phyloP scores from a whole-genome alignment of 805 yeast species.

The Tetrapisispora phaffii region DNA sequence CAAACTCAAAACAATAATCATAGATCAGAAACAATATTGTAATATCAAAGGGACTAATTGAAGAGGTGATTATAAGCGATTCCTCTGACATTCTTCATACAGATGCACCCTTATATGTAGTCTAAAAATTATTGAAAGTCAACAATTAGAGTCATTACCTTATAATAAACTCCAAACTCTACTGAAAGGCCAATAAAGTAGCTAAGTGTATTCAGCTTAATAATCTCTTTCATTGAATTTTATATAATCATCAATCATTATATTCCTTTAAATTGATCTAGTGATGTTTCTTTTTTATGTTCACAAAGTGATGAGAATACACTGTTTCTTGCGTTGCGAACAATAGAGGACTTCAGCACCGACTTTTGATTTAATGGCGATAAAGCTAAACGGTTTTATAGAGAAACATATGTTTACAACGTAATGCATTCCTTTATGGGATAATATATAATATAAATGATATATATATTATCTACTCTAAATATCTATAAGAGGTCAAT shows the following conservation, averaged over 20 bases:
- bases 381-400: no score
- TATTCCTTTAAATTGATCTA: no score
- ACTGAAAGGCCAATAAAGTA: not conserved
- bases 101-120: not conserved
- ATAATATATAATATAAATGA: not conserved
- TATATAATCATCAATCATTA: no score
- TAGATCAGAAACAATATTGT: slow-evolving; percentile 15
- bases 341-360: no score
- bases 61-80: slow-evolving; percentile 2
- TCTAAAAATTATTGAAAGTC: no score
- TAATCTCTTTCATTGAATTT: no score
- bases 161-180: not conserved
- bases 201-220: not conserved
- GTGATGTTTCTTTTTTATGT: no score
- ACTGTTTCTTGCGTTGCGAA: no score
- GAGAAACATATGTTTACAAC: no score
- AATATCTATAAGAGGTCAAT: slow-evolving; percentile 70
- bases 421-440: no score
- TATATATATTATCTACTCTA: slow-evolving; percentile 42
- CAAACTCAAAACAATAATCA: slow-evolving; percentile 7
- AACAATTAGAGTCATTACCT: not conserved
- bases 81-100: not conserved
- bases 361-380: no score
- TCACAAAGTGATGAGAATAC: no score
- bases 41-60: slow-evolving; percentile 22